Conservation (phyloP, 2,329 filamentous ascomycete genomes). For the Aschersonia sp. region DNA sequence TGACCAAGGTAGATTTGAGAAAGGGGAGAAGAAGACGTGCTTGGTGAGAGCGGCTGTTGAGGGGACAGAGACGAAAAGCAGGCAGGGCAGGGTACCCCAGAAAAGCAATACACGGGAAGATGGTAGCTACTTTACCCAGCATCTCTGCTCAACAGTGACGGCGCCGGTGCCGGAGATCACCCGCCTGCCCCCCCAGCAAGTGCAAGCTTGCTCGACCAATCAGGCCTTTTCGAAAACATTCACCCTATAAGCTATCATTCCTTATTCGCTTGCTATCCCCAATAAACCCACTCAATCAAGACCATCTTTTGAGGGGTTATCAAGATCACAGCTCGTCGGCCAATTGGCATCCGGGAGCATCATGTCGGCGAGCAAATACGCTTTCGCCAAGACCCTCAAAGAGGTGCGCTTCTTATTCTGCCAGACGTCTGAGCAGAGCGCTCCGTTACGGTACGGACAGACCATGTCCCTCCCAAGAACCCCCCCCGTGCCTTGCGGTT, state of each 20-base stretch:
- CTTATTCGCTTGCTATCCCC: no score
- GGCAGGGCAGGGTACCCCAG: no score
- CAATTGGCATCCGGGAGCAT: neutral
- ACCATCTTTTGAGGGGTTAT: no score
- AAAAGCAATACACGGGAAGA: neutral
- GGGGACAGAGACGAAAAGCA: no score
- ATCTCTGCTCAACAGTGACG: neutral
- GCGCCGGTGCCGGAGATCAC: neutral
- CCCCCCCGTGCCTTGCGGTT: no score
- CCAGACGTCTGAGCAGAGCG: constrained; percentile 84
- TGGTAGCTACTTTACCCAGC: neutral
- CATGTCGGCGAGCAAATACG: constrained; percentile 66
- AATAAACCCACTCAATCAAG: no score
- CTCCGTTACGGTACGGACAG: constrained; percentile 57
- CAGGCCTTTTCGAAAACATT: neutral
- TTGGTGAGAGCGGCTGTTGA: no score
- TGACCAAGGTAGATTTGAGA: no score
- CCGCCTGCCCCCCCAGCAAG: neutral
- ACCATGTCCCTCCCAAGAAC: no score
- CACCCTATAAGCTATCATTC: neutral
- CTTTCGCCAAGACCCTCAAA: constrained; percentile 75
- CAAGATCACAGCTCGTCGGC: no score
- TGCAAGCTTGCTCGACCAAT: neutral
- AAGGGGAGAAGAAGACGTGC: no score
- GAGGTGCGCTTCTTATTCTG: constrained; percentile 97